Conservation (phyloP, 106 monocot genomes). For the Gastrodia elata region DNA sequence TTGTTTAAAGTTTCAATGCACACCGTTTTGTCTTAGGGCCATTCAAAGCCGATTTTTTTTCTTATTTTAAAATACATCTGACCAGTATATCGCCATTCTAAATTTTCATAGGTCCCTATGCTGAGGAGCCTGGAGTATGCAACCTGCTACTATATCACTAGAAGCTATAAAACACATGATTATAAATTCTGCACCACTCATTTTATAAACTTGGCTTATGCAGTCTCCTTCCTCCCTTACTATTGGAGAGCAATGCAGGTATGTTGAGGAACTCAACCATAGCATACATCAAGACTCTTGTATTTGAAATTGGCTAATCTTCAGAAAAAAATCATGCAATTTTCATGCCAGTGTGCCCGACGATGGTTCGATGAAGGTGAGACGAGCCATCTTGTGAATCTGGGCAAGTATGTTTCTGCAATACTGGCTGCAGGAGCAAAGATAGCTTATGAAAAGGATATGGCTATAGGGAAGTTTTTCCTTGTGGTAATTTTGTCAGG, state of each 20-base stretch:
- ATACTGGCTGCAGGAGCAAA: slow-evolving; percentile 80
- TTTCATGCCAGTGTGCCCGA: slow-evolving; percentile 48
- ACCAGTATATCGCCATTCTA: neutral
- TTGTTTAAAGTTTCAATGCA: too few species aligned
- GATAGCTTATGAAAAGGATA: slow-evolving; percentile 90
- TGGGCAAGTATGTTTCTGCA: slow-evolving; percentile 78
- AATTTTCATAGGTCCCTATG: slow-evolving; percentile 69
- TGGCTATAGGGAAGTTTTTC: slow-evolving; percentile 41
- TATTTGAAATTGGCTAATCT: neutral
- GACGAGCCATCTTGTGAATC: slow-evolving; percentile 49
- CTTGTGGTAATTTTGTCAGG: slow-evolving; percentile 74
- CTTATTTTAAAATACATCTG: neutral
- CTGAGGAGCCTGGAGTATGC: slow-evolving; percentile 83
- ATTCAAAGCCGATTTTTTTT: too few species aligned
- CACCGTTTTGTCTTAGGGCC: too few species aligned
- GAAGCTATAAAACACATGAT: slow-evolving; percentile 89
- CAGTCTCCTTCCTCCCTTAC: slow-evolving; percentile 93
- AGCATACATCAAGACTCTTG: neutral
- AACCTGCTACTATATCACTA: slow-evolving; percentile 92
- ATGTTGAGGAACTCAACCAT: neutral
- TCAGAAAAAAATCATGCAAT: neutral
- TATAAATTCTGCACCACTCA: slow-evolving; percentile 72
- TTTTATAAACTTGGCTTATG: slow-evolving; percentile 80
- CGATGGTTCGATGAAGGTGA: slow-evolving; percentile 86
- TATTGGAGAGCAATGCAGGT: slow-evolving; percentile 99